Base-by-base conservation (phyloP, 495 filamentous ascomycete genomes). In the Oleoguttula mirabilis region DNA sequence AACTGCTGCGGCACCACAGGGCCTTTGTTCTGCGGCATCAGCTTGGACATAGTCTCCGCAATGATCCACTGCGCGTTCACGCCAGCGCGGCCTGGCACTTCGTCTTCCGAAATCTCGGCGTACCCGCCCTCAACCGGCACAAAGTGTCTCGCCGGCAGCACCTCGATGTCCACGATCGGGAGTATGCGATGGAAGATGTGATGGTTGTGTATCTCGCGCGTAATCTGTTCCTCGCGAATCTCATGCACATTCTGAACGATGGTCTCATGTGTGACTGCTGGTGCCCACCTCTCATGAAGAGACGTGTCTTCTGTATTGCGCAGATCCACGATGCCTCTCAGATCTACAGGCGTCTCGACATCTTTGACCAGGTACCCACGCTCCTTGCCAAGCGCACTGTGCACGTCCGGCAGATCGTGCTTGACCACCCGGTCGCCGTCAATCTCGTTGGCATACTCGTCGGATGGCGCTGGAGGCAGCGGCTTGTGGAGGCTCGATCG, bases 191-290 rank as follows among this genome's bases (percentile, higher is more conserved):
- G 70, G 40, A 65, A 66, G 15, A 70, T 54, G 22, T 77, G 67
- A 50, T 77, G 59, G 15, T 60, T 64, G 51, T 79, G 73, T 44
- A 75, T 69, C 22, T 77, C 72, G 20, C 71, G 68, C 3, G 68
- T 62, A 21, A 75, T 70, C 6, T 47, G 36, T 48, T 76, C 67
- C 52, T 75, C 51, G 11, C 56, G 48, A 30, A 75, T 58, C 27
- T 75, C 57, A 51, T 71, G 71, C 3, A 59, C 49, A 0, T 61
- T 48, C 6, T 60, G 60, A 15, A 58, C 59, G 35, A 79, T 55
- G 1, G 56, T 61, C 51, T 78, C 71, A 28, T 76, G 73, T 8
- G 59, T 66, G 14, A 77, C 67, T 43, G 70, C 73, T 37, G 60
- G 56, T 25, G 58, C 56, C 45, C 37, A 55, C 10, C 20, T 16